These are phyloP conservation scores for Gomphus bonarii DNA, from an alignment of 1,284 basidiomycete genomes.

Conservation along the genomic window DNA sequence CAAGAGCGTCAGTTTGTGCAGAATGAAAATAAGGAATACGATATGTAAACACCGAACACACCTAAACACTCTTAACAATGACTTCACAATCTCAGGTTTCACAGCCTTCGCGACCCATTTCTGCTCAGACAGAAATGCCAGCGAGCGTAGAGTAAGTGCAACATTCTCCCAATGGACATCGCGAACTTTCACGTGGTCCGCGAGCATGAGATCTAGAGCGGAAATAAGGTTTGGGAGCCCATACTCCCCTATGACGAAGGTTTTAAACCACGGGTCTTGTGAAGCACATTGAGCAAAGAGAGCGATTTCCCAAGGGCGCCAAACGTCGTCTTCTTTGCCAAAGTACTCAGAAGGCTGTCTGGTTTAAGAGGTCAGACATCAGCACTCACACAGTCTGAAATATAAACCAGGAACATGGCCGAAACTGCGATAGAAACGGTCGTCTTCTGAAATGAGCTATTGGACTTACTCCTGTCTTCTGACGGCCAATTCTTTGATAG, in stretches of 20 bases:
- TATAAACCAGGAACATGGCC: not conserved
- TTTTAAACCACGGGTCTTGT: not conserved
- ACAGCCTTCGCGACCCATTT: not conserved
- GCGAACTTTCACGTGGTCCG: not conserved
- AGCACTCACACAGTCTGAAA: no score
- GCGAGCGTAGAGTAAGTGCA: not conserved
- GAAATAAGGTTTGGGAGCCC: not conserved
- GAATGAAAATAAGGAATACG: not conserved
- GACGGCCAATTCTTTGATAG: not conserved
- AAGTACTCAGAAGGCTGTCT: not conserved
- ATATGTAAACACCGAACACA: not conserved
- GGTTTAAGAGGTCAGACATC: not conserved
- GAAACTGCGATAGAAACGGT: not conserved
- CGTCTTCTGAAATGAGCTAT: not conserved
- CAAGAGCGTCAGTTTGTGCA: not conserved
- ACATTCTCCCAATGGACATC: slow-evolving; percentile 1
- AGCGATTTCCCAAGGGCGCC: slow-evolving; percentile 3
- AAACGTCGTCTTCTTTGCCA: not conserved
- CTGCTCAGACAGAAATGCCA: not conserved
- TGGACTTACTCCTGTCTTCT: not conserved
- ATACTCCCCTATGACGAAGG: not conserved
- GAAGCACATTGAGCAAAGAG: not conserved
- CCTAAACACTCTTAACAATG: not conserved
- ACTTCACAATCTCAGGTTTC: not conserved
- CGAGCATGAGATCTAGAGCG: not conserved